Base-by-base conservation (phyloP, 2,329 filamentous ascomycete genomes). In the Clonostachys byssicola region DNA sequence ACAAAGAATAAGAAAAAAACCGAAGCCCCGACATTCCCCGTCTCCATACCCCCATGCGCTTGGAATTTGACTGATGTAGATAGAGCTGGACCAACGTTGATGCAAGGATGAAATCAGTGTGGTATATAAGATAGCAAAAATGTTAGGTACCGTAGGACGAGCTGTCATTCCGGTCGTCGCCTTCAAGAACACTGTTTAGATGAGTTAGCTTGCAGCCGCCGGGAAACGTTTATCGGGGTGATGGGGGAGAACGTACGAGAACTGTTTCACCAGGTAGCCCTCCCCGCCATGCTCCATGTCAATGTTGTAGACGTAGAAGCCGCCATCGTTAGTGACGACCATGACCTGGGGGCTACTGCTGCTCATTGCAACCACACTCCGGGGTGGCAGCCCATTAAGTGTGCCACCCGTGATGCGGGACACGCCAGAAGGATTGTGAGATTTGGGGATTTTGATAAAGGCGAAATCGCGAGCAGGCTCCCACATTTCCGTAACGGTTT, bases 281-380 rank as follows among this genome's bases (percentile, higher is more conserved):
- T 99, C 94, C 20, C 94, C 94, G 16, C 94, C 94, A 51, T 89
- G 88, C 57, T 95, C 92, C 73, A 99, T 81, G 63, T 99, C 92
- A 47, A 99, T 91, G 54, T 89, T 92, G 68, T 92, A 99, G 33
- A 97, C 87, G 57, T 94, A 96, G 61, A 96, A 97, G 20, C 86
- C 86, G 10, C 94, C 94, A 63, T 99, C 94, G 57, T 88, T 96
- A 0, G 94, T 99, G 13, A 96, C 92, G 1, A 97, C 89, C 92
- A 99, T 97, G 43, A 99, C 89, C 59, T 97, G 92, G 1, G 94
- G 94, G 23, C 88, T 92, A 62, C 85, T 95, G 60, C 86, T 94
- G 62, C 89, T 96, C 86, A 99, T 95, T 9, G 94, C 92, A 40
- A 99, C 94, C n/a, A 99, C 92, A 54, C 90, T 96, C 54, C 88